Conservation (phyloP, 805 yeast genomes). For the Kockiozyma suomiensis region DNA sequence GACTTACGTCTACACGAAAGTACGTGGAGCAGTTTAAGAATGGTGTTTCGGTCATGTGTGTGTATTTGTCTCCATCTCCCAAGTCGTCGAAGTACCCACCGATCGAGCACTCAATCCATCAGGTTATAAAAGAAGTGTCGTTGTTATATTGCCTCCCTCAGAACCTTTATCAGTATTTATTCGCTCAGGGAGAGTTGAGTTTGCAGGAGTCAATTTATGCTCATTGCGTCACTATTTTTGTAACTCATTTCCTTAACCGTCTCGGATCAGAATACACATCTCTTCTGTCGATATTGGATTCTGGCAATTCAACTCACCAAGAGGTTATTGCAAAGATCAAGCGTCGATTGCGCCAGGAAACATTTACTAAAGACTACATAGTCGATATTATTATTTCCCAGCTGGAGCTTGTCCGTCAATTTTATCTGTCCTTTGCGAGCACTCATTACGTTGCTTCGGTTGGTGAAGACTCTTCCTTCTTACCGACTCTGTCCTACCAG, state of each 20-base stretch:
- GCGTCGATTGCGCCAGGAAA: constrained; percentile 88
- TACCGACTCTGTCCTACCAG: constrained; percentile 78
- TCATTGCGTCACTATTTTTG: constrained; percentile 89
- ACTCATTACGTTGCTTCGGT: constrained; percentile 72
- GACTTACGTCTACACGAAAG: constrained; percentile 79
- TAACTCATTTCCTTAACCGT: constrained; percentile 91
- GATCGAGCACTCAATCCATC: constrained; percentile 77
- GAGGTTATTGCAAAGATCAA: constrained; percentile 80
- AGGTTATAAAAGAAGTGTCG: constrained; percentile 92
- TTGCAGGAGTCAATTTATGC: constrained; percentile 94
- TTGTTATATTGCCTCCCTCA: constrained; percentile 88
- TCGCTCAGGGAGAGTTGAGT: constrained; percentile 75
- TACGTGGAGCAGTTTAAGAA: constrained; percentile 93
- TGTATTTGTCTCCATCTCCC: constrained; percentile 68
- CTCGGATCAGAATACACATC: constrained; percentile 86
- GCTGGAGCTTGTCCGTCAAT: constrained; percentile 70
- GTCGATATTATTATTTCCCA: constrained; percentile 72
- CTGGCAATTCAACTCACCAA: constrained; percentile 62
- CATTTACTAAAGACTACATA: constrained; percentile 84
- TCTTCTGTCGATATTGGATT: constrained; percentile 64
- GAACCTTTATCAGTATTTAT: constrained; percentile 73
- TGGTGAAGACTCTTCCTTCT: constrained; percentile 42
- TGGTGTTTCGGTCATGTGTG: constrained; percentile 82
- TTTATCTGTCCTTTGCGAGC: constrained; percentile 90
- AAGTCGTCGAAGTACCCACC: constrained; percentile 46